A percentile compares a stretch with the other conserved stretches of the same genome.
Evolutionary conservation across 352 stramenopile species (phyloP).

Genomic region (Phytopythium kandeliae): DNA sequence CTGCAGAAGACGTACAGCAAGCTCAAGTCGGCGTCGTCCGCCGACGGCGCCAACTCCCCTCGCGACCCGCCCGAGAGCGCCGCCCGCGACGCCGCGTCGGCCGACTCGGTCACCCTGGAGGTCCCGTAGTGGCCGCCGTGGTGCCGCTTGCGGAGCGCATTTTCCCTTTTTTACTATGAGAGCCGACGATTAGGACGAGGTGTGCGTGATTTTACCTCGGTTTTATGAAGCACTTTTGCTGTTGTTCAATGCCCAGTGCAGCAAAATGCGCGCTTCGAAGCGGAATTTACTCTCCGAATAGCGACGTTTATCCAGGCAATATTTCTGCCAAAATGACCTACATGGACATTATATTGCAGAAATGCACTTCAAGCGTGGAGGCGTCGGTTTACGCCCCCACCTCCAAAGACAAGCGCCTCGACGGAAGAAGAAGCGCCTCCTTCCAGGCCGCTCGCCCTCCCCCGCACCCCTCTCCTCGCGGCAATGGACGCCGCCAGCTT

Average conservation of each 20-base stretch:
- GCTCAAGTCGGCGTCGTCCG: slow-evolving; percentile 26
- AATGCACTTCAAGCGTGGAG: neutral
- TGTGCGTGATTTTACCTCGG: slow-evolving; percentile 1
- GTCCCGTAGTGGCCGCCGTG: slow-evolving; percentile 3
- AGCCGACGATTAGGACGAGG: neutral
- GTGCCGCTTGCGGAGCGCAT: no score
- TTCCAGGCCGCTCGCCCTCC: neutral
- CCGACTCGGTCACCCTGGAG: slow-evolving; percentile 5
- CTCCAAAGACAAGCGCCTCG: neutral
- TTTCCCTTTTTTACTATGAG: neutral
- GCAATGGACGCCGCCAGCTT: neutral
- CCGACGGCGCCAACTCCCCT: slow-evolving; percentile 17
- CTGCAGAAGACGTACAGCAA: slow-evolving; percentile 79
- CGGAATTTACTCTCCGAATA: no score
- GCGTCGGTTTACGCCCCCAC: neutral
- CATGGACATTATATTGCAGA: neutral
- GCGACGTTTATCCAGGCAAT: no score
- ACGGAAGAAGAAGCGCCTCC: neutral
- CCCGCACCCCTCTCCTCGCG: neutral
- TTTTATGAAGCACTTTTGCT: slow-evolving; percentile 3
- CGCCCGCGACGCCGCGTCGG: neutral
- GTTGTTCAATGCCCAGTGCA: no score
- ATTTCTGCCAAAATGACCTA: neutral
- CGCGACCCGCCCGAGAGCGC: neutral
- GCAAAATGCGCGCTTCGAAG: no score